Base-by-base conservation (phyloP, 116 monocot species). In the Dioscorea cayenensis region DNA sequence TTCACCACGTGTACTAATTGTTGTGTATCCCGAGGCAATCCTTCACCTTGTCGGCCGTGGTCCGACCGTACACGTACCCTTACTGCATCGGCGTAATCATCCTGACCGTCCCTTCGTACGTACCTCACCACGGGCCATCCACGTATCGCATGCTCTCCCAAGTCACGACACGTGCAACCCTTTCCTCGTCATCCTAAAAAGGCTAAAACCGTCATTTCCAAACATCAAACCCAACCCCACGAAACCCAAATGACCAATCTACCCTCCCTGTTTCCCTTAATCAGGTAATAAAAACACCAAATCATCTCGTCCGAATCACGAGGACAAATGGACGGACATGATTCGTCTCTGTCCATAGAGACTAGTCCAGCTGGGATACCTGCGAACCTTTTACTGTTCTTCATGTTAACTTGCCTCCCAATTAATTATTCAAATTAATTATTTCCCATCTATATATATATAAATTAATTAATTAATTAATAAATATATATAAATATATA, bases 371-470 rank as follows among this genome's bases (percentile, higher is more conserved):
- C 62, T 62, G 62, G 62, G 2, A 32, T 25, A 11, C 63, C 25
- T 63, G 63, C 63, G 22, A 27, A 0, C 22, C 2, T n/a, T 18
- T 16, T 16, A 55, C 55, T 18, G 14, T n/a, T 55, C 55, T 5
- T 11, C 0, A 55, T 6, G 16, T 16, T 55, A 16, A 16, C 16
- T 55, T 55, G 19, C 16, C 55, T n/a, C 55, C 55, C 5, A 16
- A 55, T 55, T 55, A 55, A 55, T 55, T 55, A 55, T n/a, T 43
- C 55, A n/a, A n/a, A 55, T 55, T 32, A 55, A 55, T 55, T 43
- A 43, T 43, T 43, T 43, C 7, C 43, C 43, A 43, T n/a, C n/a
- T n/a, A n/a, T 5, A 43, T 10, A 10, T 43, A 43, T 38, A 38
- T 9, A 38, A 38, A 6, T 6, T 32, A 32, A 32, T 43, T 43